These are phyloP conservation scores for Scenedesmus sp. DNA, from an alignment of 163 green algal species.

Conservation along the genomic window DNA sequence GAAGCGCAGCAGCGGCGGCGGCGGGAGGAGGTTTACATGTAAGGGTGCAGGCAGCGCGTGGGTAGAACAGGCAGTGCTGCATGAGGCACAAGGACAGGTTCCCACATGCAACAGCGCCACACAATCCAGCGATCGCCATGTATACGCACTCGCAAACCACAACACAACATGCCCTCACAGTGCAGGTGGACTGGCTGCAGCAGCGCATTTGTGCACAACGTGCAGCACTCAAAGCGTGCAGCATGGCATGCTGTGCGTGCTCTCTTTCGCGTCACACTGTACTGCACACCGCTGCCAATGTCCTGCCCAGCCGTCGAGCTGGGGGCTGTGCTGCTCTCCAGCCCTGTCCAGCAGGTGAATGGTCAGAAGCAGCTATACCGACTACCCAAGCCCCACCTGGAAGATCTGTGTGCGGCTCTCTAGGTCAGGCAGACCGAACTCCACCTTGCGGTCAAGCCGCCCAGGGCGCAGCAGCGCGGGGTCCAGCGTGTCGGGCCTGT, in stretches of 20 bases:
- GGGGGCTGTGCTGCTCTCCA: background rate
- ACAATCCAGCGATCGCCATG: no score
- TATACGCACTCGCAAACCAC: no score
- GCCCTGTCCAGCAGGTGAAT: no score
- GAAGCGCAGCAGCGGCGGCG: background rate
- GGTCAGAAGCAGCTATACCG: no score
- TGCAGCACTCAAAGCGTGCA: background rate
- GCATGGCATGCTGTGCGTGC: background rate
- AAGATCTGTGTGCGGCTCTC: slow-evolving; percentile 98
- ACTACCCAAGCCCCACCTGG: slow-evolving; percentile 52
- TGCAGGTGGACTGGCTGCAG: no score
- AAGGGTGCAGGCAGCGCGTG: background rate
- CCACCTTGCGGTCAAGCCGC: slow-evolving; percentile 98
- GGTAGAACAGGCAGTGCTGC: background rate
- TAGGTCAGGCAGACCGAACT: slow-evolving; percentile 98
- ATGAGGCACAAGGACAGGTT: background rate
- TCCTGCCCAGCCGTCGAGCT: no score
- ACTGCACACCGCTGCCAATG: background rate
- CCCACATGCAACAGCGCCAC: background rate
- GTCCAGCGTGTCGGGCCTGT: slow-evolving; percentile 98
- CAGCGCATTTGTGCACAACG: no score
- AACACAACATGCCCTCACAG: no score
- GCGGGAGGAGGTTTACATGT: no score
- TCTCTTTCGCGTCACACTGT: background rate
- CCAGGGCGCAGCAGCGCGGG: slow-evolving; percentile 97